These are phyloP conservation scores for Hypoxylon sp. DNA, from an alignment of 2,329 filamentous ascomycete genomes.

Conservation along the genomic window DNA sequence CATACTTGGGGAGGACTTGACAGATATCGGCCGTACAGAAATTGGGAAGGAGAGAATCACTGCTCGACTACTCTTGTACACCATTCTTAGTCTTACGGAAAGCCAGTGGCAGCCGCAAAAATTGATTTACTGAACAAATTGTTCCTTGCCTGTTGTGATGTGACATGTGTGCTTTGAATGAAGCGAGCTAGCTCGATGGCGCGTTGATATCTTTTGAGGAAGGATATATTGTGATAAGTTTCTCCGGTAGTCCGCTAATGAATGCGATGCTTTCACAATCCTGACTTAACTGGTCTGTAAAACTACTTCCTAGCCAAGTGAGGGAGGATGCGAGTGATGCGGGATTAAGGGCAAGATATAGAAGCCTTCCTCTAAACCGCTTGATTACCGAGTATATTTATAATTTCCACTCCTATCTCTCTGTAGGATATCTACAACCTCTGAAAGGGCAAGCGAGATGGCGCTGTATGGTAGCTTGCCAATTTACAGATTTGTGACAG, in stretches of 20 bases:
- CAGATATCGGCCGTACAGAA: slow-evolving; percentile 14
- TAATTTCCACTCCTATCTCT: neutral
- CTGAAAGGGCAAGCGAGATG: neutral
- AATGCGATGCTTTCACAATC: neutral
- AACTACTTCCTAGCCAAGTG: too few relatives aligned
- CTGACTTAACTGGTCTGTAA: neutral
- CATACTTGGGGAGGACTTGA: slow-evolving; percentile 12
- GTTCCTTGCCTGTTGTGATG: neutral
- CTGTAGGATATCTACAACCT: too few relatives aligned
- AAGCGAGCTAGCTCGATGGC: neutral
- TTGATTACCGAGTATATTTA: neutral
- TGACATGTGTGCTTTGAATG: neutral
- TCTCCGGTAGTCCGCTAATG: neutral
- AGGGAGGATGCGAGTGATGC: neutral
- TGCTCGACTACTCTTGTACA: slow-evolving; percentile 36
- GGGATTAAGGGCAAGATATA: neutral
- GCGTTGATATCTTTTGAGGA: neutral
- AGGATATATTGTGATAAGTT: neutral
- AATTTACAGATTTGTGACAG: neutral
- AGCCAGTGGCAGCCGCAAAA: slow-evolving; percentile 48
- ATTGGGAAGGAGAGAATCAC: slow-evolving; percentile 3
- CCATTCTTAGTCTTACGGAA: slow-evolving; percentile 47
- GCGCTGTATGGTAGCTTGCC: neutral
- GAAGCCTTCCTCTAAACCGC: neutral
- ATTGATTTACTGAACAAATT: slow-evolving; percentile 42